phyloP scores from a whole-genome alignment of 2,329 filamentous ascomycete species.

The Geosmithia flava region DNA sequence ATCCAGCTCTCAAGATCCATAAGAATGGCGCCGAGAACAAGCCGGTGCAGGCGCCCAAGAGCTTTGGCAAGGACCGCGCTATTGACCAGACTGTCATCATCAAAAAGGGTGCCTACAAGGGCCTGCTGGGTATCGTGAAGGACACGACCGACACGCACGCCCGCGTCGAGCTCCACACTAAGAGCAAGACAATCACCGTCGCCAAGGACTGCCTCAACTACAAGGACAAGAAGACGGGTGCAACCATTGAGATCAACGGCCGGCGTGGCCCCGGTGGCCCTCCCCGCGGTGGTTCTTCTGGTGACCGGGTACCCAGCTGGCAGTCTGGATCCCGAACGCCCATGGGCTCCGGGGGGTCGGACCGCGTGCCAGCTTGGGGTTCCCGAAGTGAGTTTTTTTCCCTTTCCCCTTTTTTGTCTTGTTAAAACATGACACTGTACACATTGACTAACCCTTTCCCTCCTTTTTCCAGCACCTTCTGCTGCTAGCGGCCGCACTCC shows the following conservation, averaged over 20 bases:
- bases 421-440: conserved; percentile 37
- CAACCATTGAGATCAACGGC: conserved; percentile 58
- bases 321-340: conserved; percentile 51
- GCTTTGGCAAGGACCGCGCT: conserved; percentile 68
- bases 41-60: conserved; percentile 46
- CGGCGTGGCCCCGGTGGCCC: conserved; percentile 30
- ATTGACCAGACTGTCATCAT: conserved; percentile 89
- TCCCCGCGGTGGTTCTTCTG: conserved; percentile 27
- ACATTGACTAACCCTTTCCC: neutral
- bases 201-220: conserved; percentile 71
- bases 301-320: conserved; percentile 40
- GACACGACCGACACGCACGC: conserved; percentile 80
- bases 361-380: conserved; percentile 69
- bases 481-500: conserved; percentile 46
- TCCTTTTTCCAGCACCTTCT: conserved; percentile 35
- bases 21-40: conserved; percentile 39
- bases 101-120: conserved; percentile 80
- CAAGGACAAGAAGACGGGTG: conserved; percentile 73
- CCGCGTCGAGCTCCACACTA: conserved; percentile 86
- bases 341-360: conserved; percentile 43
- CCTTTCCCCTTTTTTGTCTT: neutral
- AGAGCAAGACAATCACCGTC: conserved; percentile 81
- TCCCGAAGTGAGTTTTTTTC: conserved; percentile 43
- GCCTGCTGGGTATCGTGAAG: conserved; percentile 87
- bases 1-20: conserved; percentile 72